These are phyloP conservation scores for Erysimum cheiri DNA, from an alignment of 441 rosid genomes.

Conservation along the genomic window DNA sequence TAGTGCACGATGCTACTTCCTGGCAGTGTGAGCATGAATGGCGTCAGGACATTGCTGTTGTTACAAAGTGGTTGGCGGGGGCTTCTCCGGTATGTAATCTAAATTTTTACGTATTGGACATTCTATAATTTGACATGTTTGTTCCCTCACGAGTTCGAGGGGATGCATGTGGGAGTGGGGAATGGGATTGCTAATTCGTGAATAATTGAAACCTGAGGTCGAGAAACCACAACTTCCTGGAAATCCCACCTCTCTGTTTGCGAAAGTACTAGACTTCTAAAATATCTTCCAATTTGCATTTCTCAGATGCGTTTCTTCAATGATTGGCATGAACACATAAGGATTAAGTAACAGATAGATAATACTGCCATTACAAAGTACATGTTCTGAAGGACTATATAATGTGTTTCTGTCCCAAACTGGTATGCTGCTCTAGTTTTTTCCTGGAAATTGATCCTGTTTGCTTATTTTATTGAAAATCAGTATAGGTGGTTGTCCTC, in stretches of 20 bases:
- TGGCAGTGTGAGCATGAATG: conserved; percentile 99
- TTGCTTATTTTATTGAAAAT: conserved; percentile 46
- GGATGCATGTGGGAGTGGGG: conserved; percentile 22
- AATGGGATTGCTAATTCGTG: conserved; percentile 1
- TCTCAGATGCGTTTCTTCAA: conserved; percentile 13
- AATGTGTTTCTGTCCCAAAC: conserved; percentile 9
- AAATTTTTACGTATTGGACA: conserved; percentile 32
- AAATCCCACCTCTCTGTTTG: conserved; percentile 11
- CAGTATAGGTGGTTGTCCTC: conserved; percentile 99
- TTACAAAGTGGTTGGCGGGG: conserved; percentile 95
- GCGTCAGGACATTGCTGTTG: conserved; percentile 99
- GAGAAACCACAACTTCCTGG: conserved; percentile 4
- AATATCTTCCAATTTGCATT: conserved; percentile 8
- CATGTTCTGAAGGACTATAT: conserved; percentile 23
- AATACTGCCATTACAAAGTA: conserved; percentile 21
- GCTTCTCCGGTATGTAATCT: conserved; percentile 78
- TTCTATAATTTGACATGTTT: conserved; percentile 17
- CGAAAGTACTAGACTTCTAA: conserved; percentile 1
- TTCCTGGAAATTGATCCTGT: conserved; percentile 26
- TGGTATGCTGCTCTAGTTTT: conserved; percentile 14
- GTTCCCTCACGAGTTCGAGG: not conserved
- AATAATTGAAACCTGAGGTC: conserved; percentile 25
- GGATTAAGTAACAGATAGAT: conserved; percentile 26
- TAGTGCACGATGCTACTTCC: conserved; percentile 88
- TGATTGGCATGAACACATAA: conserved; percentile 17